These are phyloP conservation scores for Capronia coronata DNA, from an alignment of 2,329 filamentous ascomycete species.

Conservation along the genomic window DNA sequence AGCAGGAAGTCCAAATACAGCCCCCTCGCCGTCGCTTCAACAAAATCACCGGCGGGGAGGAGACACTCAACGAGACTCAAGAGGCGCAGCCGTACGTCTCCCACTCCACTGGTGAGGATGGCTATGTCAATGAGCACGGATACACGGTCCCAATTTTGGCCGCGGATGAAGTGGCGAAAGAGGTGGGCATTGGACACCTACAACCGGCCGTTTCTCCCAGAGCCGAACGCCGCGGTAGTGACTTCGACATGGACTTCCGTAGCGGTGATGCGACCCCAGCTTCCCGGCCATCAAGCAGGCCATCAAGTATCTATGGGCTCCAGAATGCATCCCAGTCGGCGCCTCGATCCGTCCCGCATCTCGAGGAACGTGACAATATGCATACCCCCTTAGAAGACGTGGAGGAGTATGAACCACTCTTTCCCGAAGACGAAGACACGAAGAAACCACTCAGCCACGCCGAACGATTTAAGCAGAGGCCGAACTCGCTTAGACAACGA, in stretches of 20 bases:
- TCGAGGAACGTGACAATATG: constrained; percentile 46
- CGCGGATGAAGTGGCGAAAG: constrained; percentile 75
- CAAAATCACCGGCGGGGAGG: constrained; percentile 38
- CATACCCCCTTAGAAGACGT: constrained; percentile 75
- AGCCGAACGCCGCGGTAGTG: constrained; percentile 56
- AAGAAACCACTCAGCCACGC: constrained; percentile 47
- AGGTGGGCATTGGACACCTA: constrained; percentile 60
- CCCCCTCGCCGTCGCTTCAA: constrained; percentile 40
- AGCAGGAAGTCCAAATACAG: constrained; percentile 70
- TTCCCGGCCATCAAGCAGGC: constrained; percentile 55
- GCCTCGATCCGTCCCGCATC: constrained; percentile 50
- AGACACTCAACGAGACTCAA: constrained; percentile 40
- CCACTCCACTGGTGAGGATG: constrained; percentile 42
- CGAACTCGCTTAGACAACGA: constrained; percentile 53
- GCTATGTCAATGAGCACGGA: constrained; percentile 53
- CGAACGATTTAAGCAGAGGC: constrained; percentile 51
- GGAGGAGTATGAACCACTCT: constrained; percentile 90
- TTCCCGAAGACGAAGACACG: constrained; percentile 62
- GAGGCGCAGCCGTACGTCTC: constrained; percentile 44
- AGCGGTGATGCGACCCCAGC: constrained; percentile 48
- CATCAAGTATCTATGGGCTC: constrained; percentile 57
- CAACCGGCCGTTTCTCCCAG: constrained; percentile 77
- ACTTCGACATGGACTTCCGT: constrained; percentile 50
- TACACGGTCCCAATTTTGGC: constrained; percentile 78
- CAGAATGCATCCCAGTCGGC: constrained; percentile 37